A percentile compares a stretch with the other conserved stretches of the same genome.
phyloP scores from a whole-genome alignment of 352 stramenopile species.

The Thalassiosira livingstoniorum region DNA sequence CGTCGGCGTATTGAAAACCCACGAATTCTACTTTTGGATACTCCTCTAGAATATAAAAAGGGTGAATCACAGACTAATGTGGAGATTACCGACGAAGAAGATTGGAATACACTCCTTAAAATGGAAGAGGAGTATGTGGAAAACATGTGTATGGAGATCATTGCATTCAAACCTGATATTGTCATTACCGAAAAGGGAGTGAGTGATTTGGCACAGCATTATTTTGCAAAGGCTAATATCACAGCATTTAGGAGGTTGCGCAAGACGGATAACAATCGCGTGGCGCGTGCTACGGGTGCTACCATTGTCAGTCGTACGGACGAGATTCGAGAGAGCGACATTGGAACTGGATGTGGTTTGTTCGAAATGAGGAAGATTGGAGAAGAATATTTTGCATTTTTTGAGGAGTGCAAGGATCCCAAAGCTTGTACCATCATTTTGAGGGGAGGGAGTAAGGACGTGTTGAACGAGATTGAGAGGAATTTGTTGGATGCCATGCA shows the following conservation, averaged over 20 bases:
- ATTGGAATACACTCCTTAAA: slow-evolving; percentile 98
- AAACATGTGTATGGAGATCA: slow-evolving; percentile 98
- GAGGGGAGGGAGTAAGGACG: slow-evolving; percentile 98
- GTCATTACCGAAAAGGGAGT: slow-evolving; percentile 99
- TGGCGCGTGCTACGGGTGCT: slow-evolving; percentile 95
- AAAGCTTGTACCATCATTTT: slow-evolving; percentile 99
- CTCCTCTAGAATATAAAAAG: slow-evolving; percentile 99
- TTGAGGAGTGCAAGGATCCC: slow-evolving; percentile 98
- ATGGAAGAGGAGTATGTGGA: slow-evolving; percentile 99
- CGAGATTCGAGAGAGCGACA: slow-evolving; percentile 98
- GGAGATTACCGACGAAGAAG: slow-evolving; percentile 98
- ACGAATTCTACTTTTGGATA: slow-evolving; percentile 98
- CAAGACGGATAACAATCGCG: slow-evolving; percentile 99
- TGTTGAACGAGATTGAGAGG: slow-evolving; percentile 99
- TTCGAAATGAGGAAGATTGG: slow-evolving; percentile 97
- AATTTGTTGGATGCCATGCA: slow-evolving; percentile 99
- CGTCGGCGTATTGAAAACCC: slow-evolving; percentile 97
- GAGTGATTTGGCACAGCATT: slow-evolving; percentile 99
- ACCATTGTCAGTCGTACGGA: slow-evolving; percentile 98
- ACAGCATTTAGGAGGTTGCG: slow-evolving; percentile 98
- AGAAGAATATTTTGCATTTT: slow-evolving; percentile 98
- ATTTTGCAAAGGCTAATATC: slow-evolving; percentile 99
- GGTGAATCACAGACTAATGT: slow-evolving; percentile 96
- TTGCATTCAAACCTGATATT: slow-evolving; percentile 98
- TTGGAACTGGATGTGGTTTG: slow-evolving; percentile 97